Evolutionary conservation across 257 asterid genomes (phyloP), one percentile per base, ranked within the genome.

Genomic region (Cynanchum wilfordii): DNA sequence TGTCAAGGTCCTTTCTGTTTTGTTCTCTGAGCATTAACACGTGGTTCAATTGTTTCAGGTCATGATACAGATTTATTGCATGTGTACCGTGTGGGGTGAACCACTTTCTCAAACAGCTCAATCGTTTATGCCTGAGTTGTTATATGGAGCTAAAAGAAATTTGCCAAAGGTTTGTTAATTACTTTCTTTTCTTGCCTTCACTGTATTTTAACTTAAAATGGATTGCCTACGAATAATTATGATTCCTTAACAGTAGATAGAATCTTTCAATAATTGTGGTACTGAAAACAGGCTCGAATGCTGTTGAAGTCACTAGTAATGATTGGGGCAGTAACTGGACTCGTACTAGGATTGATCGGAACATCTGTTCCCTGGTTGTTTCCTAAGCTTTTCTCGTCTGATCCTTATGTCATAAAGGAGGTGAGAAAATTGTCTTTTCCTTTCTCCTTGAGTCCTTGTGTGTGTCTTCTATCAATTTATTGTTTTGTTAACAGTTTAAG

Each of bases 91-190:
- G 70, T 91, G 85, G 85, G 96, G 96, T 69, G 98, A 94, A 79
- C 97, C 98, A 74, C 97, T 94, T 65, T 94, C 99, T 73, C 98
- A 94, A 80, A 94, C 99, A 11, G 95, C 97, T 25, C 99, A 94
- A 82, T 87, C 98, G 54, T 94, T 88, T 85, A 89, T 94, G 96
- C 99, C 97, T 0, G 98, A 91, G 84, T 77, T 88, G 78, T 73
- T 94, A 55, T 88, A 86, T 81, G 99, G 97, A 84, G 91, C 84
- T 54, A 89, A 86, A 51, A 88, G 93, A 70, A 91, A 84, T 83
- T 83, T 89, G 76, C 58, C 85, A 42, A 94, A 94, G 97, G 98
- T 93, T 93, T 33, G 76, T 62, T 38, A 11, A 66, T 71, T 54
- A 54, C 67, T 73, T 76, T 25, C 72, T 64, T 62, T 33, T 33